Base-by-base conservation (phyloP, 768 basidiomycete species). In the Kwoniella sp. region DNA sequence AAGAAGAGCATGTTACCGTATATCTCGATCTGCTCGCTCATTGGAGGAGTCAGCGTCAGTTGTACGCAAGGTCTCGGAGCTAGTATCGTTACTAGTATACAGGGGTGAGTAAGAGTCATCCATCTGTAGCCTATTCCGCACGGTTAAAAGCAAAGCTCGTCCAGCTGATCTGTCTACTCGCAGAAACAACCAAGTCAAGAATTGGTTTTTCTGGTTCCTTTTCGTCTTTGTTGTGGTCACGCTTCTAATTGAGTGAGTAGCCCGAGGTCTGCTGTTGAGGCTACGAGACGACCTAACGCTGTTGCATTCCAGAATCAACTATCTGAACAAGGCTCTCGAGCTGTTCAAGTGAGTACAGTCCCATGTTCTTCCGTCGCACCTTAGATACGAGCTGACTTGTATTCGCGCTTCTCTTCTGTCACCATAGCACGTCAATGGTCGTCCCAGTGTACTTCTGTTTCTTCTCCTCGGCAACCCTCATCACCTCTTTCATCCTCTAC, bases 61-160 rank as follows among this genome's bases (percentile, higher is more conserved):
- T 94, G 95, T 60, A 95, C 94, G 15, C 93, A 92, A 31, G 95
- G 96, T 34, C 85, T 97, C 38, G 93, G 96, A 51, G 84, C 91
- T 48, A 89, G 93, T 23, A 96, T 98, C 73, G 89, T 99, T 28
- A 88, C 89, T 0, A 77, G 75, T 23, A 83, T 84, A 22, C 75
- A 79, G 58, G 82, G 82, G 75, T 76, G 64, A 74, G 77, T 68
- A 9, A 7, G 4, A n/a, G n/a, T n/a, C n/a, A n/a, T n/a, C n/a
- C n/a, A n/a, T 56, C n/a, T 12, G 4, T 20, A 25, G n/a, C n/a
- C n/a, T n/a, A n/a, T n/a, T n/a, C n/a, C n/a, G n/a, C n/a, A n/a
- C n/a, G n/a, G n/a, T n/a, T n/a, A 4, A 47, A 30, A 38, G 7
- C 3, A 12, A 20, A 7, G n/a, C n/a, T 20, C 53, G 38, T 17